Evolutionary conservation across 768 basidiomycete genomes (phyloP).

Genomic region (Mycena polygramma): DNA sequence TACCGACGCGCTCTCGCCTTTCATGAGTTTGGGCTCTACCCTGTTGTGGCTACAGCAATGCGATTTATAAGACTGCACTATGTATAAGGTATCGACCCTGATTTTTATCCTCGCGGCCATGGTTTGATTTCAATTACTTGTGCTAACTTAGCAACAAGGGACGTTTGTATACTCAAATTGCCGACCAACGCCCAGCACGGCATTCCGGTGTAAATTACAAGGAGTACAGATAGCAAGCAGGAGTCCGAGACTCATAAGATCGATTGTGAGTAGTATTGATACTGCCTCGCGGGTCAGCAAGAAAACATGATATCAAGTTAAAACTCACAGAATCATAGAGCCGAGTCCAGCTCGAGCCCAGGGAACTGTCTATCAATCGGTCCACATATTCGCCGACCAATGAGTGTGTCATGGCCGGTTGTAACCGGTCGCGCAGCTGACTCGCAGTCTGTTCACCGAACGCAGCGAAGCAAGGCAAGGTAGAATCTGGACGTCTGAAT

Average conservation of each 20-base stretch:
- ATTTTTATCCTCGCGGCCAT: conserved; percentile 52
- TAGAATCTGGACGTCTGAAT: conserved; percentile 70
- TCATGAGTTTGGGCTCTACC: too few species aligned
- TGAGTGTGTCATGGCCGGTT: conserved; percentile 87
- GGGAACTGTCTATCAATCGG: conserved; percentile 86
- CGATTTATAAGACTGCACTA: too few species aligned
- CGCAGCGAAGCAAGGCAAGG: conserved; percentile 90
- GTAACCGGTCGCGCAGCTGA: conserved; percentile 93
- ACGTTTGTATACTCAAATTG: conserved; percentile 17
- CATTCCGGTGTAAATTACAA: conserved; percentile 28
- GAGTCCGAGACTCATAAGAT: conserved; percentile 63
- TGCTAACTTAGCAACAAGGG: conserved; percentile 5
- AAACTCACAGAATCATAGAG: conserved; percentile 91
- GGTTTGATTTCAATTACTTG: conserved; percentile 10
- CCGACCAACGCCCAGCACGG: not conserved
- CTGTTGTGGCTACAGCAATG: too few species aligned
- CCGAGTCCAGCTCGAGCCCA: conserved; percentile 95
- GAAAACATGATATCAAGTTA: not conserved
- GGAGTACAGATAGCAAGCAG: conserved; percentile 36
- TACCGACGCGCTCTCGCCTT: too few species aligned
- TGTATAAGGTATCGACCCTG: too few species aligned
- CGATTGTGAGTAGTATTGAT: conserved; percentile 95
- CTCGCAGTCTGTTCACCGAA: conserved; percentile 92
- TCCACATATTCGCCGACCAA: conserved; percentile 93
- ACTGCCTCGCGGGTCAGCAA: conserved; percentile 58